Percentiles rank a stretch among this genome's conserved stretches.
Conservation (phyloP, 495 filamentous ascomycete species). For the Penicillium angulare region DNA sequence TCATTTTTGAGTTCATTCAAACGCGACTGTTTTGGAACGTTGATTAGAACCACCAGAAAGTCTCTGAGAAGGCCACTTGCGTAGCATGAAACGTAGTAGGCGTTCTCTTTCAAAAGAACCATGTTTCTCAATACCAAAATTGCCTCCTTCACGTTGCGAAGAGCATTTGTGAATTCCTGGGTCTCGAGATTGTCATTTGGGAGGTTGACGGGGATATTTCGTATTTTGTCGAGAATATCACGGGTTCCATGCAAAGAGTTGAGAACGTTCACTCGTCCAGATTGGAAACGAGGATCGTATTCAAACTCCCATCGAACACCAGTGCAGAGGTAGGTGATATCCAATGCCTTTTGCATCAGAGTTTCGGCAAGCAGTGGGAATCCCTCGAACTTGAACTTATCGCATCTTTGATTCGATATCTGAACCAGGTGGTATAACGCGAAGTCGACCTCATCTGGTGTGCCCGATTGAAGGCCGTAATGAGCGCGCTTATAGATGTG, state of each 20-base stretch:
- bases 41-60: conserved; percentile 75
- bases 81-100: conserved; percentile 71
- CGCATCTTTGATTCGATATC: conserved; percentile 89
- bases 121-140: conserved; percentile 90
- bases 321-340: conserved; percentile 72
- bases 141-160: conserved; percentile 81
- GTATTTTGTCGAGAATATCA: conserved; percentile 69
- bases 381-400: conserved; percentile 91
- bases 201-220: conserved; percentile 54
- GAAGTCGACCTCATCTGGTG: conserved; percentile 81
- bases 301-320: conserved; percentile 77
- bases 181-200: conserved; percentile 71
- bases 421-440: conserved; percentile 90
- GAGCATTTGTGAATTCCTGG: conserved; percentile 63
- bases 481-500: conserved; percentile 87
- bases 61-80: conserved; percentile 67
- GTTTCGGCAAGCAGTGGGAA: conserved; percentile 89
- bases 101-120: conserved; percentile 86
- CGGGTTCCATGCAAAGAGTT: conserved; percentile 63
- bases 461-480: conserved; percentile 72
- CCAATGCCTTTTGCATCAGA: conserved; percentile 77
- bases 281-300: conserved; percentile 57
- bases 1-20: conserved; percentile 88
- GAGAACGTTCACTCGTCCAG: conserved; percentile 66
- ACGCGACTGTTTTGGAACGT: conserved; percentile 69